Conservation (phyloP, 768 basidiomycete genomes). For the Pleurotus ostreatus region DNA sequence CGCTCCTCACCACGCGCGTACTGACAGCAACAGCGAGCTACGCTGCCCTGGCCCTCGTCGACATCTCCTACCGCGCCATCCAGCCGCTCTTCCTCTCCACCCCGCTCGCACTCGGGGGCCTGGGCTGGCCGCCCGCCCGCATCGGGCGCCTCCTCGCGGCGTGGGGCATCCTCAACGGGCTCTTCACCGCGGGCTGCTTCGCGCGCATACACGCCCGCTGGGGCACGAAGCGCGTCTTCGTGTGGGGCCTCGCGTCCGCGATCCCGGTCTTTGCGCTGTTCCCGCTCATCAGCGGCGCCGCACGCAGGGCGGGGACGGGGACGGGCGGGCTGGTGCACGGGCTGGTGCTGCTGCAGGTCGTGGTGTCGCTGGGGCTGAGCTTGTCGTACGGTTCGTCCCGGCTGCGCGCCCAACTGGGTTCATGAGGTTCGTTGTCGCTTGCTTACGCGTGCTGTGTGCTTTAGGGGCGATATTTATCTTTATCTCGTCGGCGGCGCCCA, state of each 20-base stretch:
- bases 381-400: conserved; percentile 27
- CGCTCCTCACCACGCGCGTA: conserved; percentile 51
- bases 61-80: conserved; percentile 27
- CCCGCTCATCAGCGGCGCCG: conserved; percentile 47
- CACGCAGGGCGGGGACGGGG: conserved; percentile 19
- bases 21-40: conserved; percentile 69
- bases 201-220: conserved; percentile 45
- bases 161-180: conserved; percentile 48
- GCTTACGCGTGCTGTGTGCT: not conserved
- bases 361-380: conserved; percentile 25
- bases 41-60: conserved; percentile 54
- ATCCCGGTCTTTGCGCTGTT: conserved; percentile 44
- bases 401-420: too few species aligned
- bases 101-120: conserved; percentile 51
- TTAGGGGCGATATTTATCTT: conserved; percentile 2
- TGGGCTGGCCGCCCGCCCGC: conserved; percentile 45
- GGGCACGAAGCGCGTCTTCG: conserved; percentile 50
- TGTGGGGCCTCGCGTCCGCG: conserved; percentile 34
- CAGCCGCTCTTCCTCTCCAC: conserved; percentile 57
- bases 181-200: conserved; percentile 53
- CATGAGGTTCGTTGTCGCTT: not conserved
- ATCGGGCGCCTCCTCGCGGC: conserved; percentile 53
- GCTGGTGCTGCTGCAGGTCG: conserved; percentile 22
- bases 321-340: conserved; percentile 21
- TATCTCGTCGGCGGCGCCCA: conserved; percentile 3